phyloP scores from a whole-genome alignment of 331 rosid genomes.

The Malus hybrid region DNA sequence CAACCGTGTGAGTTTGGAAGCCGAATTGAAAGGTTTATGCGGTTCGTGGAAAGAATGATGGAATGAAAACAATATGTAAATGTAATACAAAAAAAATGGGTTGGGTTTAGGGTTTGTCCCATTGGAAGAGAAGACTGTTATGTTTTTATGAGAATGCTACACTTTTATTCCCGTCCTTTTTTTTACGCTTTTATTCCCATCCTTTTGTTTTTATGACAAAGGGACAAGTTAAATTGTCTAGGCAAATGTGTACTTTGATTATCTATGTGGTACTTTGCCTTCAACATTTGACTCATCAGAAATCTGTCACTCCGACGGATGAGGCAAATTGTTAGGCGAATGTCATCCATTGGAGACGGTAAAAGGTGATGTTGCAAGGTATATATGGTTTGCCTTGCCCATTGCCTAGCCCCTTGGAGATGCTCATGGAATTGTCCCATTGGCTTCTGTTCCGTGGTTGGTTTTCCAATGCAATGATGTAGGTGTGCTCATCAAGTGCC shows the following conservation, averaged over 20 bases:
- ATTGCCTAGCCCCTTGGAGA: background rate
- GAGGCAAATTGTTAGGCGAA: background rate
- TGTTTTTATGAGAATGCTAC: background rate
- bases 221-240: background rate
- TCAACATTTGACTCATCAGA: background rate
- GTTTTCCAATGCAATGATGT: background rate
- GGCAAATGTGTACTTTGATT: background rate
- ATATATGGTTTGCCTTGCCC: background rate
- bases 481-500: background rate
- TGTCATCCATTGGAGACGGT: background rate
- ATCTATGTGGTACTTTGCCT: background rate
- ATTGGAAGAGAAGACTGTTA: background rate
- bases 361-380: background rate
- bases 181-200: background rate
- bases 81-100: background rate
- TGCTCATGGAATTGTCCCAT: background rate
- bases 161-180: too few species aligned
- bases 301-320: background rate
- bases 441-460: background rate
- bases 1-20: too few species aligned
- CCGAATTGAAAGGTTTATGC: background rate
- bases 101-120: too few species aligned
- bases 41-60: background rate
- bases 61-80: background rate
- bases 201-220: background rate